phyloP scores from a whole-genome alignment of 768 basidiomycete species.

The Tulasnella sp. region DNA sequence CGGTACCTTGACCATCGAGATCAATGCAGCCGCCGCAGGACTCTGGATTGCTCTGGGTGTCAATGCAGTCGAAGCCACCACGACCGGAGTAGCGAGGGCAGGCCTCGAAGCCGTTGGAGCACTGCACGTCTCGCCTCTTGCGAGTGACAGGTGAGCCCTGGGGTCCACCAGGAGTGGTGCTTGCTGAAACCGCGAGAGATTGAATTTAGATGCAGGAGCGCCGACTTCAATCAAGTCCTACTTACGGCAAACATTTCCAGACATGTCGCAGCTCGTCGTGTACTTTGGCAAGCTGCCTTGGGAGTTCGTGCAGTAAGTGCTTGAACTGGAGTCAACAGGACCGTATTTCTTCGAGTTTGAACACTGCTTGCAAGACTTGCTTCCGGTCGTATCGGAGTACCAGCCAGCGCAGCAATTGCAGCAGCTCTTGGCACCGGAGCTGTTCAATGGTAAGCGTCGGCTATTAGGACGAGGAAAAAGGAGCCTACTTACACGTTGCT shows the following conservation, averaged over 20 bases:
- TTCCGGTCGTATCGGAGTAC: not conserved
- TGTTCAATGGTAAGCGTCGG: not conserved
- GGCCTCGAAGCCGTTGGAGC: not conserved
- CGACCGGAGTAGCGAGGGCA: conserved; percentile 14
- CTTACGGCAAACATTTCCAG: not conserved
- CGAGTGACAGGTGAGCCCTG: not conserved
- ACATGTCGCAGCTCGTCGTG: not conserved
- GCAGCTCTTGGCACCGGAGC: not conserved
- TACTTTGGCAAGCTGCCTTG: not conserved
- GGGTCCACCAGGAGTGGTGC: not conserved
- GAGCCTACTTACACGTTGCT: not conserved
- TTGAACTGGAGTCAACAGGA: not conserved
- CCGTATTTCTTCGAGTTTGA: not conserved
- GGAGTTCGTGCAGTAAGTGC: not conserved
- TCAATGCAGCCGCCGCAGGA: conserved; percentile 30
- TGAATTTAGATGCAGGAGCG: not conserved
- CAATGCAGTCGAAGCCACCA: conserved; percentile 30
- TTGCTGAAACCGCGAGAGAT: not conserved
- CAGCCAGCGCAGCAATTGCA: not conserved
- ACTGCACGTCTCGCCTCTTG: conserved; percentile 10
- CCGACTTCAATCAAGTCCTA: not conserved
- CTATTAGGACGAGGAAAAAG: not conserved
- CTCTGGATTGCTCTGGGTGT: conserved; percentile 21
- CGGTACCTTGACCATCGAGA: conserved; percentile 36
- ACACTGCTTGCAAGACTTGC: not conserved